Conservation (phyloP, 2,329 filamentous ascomycete genomes). For the Aspergillus clavatus region DNA sequence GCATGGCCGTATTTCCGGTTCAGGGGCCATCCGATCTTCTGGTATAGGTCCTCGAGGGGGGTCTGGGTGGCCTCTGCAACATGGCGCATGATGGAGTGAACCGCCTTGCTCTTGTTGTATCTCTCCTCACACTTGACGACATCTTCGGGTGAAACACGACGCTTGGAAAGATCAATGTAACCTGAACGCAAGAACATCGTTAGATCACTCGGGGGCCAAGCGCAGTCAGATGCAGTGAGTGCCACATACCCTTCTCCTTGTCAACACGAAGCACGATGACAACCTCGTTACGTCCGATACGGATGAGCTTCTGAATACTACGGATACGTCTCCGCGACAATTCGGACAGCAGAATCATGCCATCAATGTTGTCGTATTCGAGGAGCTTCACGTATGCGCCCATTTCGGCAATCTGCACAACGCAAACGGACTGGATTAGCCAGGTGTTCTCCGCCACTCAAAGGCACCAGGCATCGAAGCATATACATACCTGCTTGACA, state of each 20-base stretch:
- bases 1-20: slow-evolving; percentile 97
- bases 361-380: slow-evolving; percentile 99
- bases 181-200: slow-evolving; percentile 44
- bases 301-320: slow-evolving; percentile 98
- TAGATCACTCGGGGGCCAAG: background rate
- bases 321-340: slow-evolving; percentile 96
- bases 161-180: slow-evolving; percentile 98
- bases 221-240: slow-evolving; percentile 1
- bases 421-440: slow-evolving; percentile 12
- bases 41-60: slow-evolving; percentile 91
- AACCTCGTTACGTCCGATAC: slow-evolving; percentile 96
- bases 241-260: slow-evolving; percentile 87
- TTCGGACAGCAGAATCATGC: slow-evolving; percentile 98
- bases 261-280: slow-evolving; percentile 98
- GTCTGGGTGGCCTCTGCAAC: slow-evolving; percentile 94
- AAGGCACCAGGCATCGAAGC: slow-evolving; percentile 1
- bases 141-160: slow-evolving; percentile 94
- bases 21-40: slow-evolving; percentile 91
- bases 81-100: slow-evolving; percentile 97
- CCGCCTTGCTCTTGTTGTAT: slow-evolving; percentile 99
- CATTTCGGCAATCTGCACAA: slow-evolving; percentile 88
- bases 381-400: slow-evolving; percentile 98
- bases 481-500: slow-evolving; percentile 74
- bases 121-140: slow-evolving; percentile 98
- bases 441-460: background rate